Percentiles rank a stretch among this genome's conserved stretches.
Evolutionary conservation across 1,284 basidiomycete species (phyloP).

Genomic region (Vanrija sp.): DNA sequence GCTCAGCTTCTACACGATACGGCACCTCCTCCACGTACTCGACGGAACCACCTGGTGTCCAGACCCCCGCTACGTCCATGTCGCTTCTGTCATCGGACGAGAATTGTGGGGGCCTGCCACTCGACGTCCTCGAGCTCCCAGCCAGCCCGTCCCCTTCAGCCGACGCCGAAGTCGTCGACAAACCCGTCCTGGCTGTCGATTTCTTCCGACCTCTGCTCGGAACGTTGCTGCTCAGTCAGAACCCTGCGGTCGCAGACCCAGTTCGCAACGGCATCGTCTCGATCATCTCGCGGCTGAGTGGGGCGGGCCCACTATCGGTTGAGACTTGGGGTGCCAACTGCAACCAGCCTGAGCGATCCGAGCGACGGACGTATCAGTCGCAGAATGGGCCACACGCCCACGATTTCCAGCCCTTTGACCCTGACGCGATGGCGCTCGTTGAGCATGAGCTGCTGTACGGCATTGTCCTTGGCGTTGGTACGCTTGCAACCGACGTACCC

Average conservation of each 20-base stretch:
- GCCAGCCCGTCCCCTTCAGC: too few species aligned
- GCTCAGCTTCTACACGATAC: too few species aligned
- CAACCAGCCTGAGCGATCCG: constrained; percentile 10
- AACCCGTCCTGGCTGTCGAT: constrained; percentile 65
- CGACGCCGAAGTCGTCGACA: constrained; percentile 20
- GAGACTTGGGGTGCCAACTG: constrained; percentile 37
- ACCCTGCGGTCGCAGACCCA: constrained; percentile 66
- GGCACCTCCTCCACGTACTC: background rate
- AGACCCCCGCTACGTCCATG: constrained; percentile 17
- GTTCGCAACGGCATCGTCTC: constrained; percentile 75
- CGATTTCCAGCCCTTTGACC: constrained; percentile 54
- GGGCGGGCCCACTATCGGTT: constrained; percentile 23
- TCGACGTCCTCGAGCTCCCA: too few species aligned
- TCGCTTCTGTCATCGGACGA: constrained; percentile 9
- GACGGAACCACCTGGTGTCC: constrained; percentile 1
- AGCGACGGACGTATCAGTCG: constrained; percentile 35
- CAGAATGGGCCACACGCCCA: constrained; percentile 47
- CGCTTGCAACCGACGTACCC: constrained; percentile 58
- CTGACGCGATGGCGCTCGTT: constrained; percentile 60
- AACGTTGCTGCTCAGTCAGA: constrained; percentile 76
- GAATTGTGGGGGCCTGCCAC: background rate
- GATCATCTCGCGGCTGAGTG: constrained; percentile 57
- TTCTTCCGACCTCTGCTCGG: constrained; percentile 90
- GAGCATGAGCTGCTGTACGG: constrained; percentile 75
- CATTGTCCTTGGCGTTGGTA: constrained; percentile 81